These are phyloP conservation scores for Rhizomucor miehei DNA, from an alignment of 371 early-diverging fungal genomes.

Conservation along the genomic window DNA sequence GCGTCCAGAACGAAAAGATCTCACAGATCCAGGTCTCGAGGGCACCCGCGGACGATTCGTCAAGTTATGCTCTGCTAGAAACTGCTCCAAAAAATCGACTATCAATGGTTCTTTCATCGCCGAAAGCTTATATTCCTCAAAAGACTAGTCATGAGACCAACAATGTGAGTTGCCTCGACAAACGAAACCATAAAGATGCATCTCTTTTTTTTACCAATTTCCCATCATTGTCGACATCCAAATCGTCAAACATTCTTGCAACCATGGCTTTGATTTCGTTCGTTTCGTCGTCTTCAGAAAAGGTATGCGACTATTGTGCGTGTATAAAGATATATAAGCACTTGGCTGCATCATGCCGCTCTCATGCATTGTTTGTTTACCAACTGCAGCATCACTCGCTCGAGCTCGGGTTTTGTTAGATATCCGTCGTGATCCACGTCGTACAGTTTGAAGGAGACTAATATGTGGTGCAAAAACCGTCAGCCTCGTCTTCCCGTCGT, in stretches of 20 bases:
- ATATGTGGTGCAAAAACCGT: background rate
- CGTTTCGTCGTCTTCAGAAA: slow-evolving; percentile 71
- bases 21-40: slow-evolving; percentile 48
- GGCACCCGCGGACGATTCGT: slow-evolving; percentile 38
- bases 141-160: slow-evolving; percentile 43
- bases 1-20: slow-evolving; percentile 28
- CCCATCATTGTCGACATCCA: slow-evolving; percentile 83
- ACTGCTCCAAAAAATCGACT: slow-evolving; percentile 78
- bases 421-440: slow-evolving; percentile 80
- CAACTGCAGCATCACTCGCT: slow-evolving; percentile 72
- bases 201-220: slow-evolving; percentile 58
- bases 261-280: slow-evolving; percentile 65
- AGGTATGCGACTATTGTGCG: slow-evolving; percentile 50
- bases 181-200: too few species aligned
- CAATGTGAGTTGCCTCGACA: background rate
- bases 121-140: slow-evolving; percentile 77
- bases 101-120: slow-evolving; percentile 84
- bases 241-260: slow-evolving; percentile 71
- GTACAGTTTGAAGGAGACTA: slow-evolving; percentile 82
- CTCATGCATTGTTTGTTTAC: slow-evolving; percentile 30
- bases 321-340: background rate
- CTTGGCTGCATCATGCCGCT: background rate
- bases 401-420: slow-evolving; percentile 73
- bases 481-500: background rate
- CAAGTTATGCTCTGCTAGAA: slow-evolving; percentile 55